These are phyloP conservation scores for Neofusicoccum kwambonambiense DNA, from an alignment of 2,329 filamentous ascomycete genomes.

Conservation along the genomic window DNA sequence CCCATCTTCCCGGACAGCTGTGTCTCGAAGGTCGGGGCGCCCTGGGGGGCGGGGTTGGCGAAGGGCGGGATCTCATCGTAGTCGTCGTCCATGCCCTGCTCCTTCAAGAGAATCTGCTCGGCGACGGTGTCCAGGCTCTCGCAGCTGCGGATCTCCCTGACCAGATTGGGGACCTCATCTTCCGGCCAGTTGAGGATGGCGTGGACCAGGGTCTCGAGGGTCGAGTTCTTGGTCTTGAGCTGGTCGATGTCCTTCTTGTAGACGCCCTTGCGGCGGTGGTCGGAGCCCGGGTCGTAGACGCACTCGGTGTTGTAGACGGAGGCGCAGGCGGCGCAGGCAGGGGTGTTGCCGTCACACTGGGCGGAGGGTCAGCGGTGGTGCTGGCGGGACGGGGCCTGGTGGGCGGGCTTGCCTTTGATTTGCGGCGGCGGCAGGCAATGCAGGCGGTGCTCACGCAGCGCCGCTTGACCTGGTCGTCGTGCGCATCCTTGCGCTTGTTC, in stretches of 20 bases:
- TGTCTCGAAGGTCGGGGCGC: slow-evolving; percentile 59
- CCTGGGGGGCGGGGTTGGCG: slow-evolving; percentile 34
- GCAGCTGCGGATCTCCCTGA: slow-evolving; percentile 84
- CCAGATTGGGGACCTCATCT: slow-evolving; percentile 76
- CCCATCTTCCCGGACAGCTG: slow-evolving; percentile 92
- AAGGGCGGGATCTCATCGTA: slow-evolving; percentile 46
- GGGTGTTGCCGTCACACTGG: slow-evolving; percentile 82
- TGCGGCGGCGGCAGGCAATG: slow-evolving; percentile 41
- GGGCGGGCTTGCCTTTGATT: slow-evolving; percentile 37
- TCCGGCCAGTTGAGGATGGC: slow-evolving; percentile 89
- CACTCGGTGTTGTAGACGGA: slow-evolving; percentile 91
- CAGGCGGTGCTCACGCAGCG: slow-evolving; percentile 42
- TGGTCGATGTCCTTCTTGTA: slow-evolving; percentile 92
- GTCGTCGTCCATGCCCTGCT: slow-evolving; percentile 47
- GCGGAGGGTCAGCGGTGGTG: slow-evolving; percentile 10
- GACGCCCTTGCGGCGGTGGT: slow-evolving; percentile 93
- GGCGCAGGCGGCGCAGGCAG: slow-evolving; percentile 91
- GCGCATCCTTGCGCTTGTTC: slow-evolving; percentile 34
- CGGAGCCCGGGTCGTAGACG: slow-evolving; percentile 92
- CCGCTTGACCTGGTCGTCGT: slow-evolving; percentile 43
- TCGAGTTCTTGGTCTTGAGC: slow-evolving; percentile 81
- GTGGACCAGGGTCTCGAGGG: slow-evolving; percentile 87
- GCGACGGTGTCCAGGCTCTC: slow-evolving; percentile 69
- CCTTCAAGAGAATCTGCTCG: slow-evolving; percentile 55
- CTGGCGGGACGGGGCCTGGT: slow-evolving; percentile 18